Evolutionary conservation across 306 rosid species (phyloP).

Genomic region (Quercus rubra): DNA sequence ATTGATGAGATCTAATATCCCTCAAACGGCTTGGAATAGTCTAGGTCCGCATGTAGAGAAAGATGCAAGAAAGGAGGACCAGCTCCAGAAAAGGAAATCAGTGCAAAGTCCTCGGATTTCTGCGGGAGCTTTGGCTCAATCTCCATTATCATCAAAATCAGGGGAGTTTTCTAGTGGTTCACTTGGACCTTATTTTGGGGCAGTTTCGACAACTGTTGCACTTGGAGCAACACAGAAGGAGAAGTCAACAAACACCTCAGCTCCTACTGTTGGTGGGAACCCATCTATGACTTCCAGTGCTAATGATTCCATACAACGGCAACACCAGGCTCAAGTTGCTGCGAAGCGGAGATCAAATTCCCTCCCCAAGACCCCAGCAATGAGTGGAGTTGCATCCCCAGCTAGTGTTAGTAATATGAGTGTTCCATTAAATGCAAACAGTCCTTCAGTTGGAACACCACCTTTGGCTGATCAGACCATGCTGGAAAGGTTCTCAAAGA

Average conservation of each 20-base stretch:
- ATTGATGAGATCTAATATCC: constrained; percentile 57
- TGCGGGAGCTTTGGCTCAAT: constrained; percentile 66
- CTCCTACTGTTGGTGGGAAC: constrained; percentile 59
- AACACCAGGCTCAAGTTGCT: constrained; percentile 71
- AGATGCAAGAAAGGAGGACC: constrained; percentile 84
- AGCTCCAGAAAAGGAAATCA: constrained; percentile 61
- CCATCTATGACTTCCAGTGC: constrained; percentile 67
- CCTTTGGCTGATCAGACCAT: constrained; percentile 50
- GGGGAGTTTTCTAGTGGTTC: constrained; percentile 93
- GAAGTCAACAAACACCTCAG: constrained; percentile 57
- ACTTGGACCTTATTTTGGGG: constrained; percentile 74
- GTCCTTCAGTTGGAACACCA: constrained; percentile 79
- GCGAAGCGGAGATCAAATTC: constrained; percentile 75
- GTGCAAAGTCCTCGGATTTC: constrained; percentile 88
- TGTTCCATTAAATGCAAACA: constrained; percentile 61
- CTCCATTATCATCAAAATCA: constrained; percentile 81
- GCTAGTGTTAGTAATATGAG: constrained; percentile 78
- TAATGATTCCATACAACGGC: constrained; percentile 83
- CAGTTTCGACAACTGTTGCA: constrained; percentile 42
- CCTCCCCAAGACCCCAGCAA: constrained; percentile 70
- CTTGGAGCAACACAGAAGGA: constrained; percentile 67
- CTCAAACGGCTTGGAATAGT: constrained; percentile 78
- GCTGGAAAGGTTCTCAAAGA: constrained; percentile 73
- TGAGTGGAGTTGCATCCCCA: constrained; percentile 86
- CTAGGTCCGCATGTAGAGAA: constrained; percentile 69